Evolutionary conservation across 2,329 filamentous ascomycete genomes (phyloP).

Genomic region (Aureobasidium lini): DNA sequence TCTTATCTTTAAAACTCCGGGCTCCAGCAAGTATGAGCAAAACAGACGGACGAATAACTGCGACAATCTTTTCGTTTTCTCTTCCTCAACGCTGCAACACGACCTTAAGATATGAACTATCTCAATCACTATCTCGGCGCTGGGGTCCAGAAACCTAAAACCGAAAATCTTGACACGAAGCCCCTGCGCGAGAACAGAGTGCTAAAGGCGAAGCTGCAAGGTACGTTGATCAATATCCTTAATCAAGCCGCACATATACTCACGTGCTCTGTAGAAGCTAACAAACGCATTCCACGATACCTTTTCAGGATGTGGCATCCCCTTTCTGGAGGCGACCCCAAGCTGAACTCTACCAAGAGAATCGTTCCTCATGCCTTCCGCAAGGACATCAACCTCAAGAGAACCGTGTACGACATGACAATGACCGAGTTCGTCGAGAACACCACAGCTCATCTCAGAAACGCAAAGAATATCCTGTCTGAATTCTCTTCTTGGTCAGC

Average conservation of each 20-base stretch:
- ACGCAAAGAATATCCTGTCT: neutral
- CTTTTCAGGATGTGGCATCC: neutral
- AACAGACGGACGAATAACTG: too few relatives aligned
- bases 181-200: neutral
- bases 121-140: too few relatives aligned
- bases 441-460: neutral
- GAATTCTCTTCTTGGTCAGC: slow-evolving; percentile 3
- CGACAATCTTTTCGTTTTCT: too few relatives aligned
- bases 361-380: neutral
- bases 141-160: too few relatives aligned
- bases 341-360: neutral
- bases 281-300: neutral
- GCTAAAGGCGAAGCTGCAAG: neutral
- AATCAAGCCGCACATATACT: neutral
- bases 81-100: too few relatives aligned
- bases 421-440: neutral
- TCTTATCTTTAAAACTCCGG: too few relatives aligned
- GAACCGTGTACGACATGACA: neutral
- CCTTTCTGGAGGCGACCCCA: neutral
- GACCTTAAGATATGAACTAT: too few relatives aligned
- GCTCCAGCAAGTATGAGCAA: too few relatives aligned
- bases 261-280: neutral
- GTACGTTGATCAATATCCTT: neutral
- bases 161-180: neutral
- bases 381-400: neutral